Conservation (phyloP, 306 rosid genomes). For the Acacia melanoxylon region DNA sequence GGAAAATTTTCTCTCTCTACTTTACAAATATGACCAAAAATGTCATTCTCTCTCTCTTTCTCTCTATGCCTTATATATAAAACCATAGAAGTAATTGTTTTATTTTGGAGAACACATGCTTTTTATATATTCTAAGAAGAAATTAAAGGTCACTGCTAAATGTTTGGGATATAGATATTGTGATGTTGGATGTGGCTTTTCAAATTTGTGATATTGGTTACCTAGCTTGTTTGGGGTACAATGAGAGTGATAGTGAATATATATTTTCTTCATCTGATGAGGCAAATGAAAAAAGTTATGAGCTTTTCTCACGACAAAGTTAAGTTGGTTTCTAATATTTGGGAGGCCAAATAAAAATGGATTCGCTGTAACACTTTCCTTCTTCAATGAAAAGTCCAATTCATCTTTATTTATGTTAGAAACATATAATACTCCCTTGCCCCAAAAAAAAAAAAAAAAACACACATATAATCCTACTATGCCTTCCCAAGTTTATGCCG, state of each 20-base stretch:
- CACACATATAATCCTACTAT: not conserved
- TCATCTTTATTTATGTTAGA: not conserved
- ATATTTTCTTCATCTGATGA: not conserved
- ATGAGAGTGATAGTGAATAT: constrained; percentile 7
- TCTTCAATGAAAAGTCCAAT: not conserved
- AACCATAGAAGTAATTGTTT: too few relatives aligned
- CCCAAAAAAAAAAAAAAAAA: too few relatives aligned
- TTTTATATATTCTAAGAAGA: too few relatives aligned
- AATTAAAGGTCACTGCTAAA: too few relatives aligned
- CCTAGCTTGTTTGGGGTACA: not conserved
- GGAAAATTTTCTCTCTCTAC: too few relatives aligned
- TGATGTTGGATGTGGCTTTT: constrained; percentile 33
- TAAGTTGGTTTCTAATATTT: not conserved
- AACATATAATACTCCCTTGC: too few relatives aligned
- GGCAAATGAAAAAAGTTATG: constrained; percentile 4
- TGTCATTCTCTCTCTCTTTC: too few relatives aligned
- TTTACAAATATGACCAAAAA: too few relatives aligned
- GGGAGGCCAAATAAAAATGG: not conserved
- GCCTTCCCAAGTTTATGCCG: constrained; percentile 1
- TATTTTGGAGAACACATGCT: too few relatives aligned
- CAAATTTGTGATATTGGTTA: constrained; percentile 7
- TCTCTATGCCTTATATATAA: too few relatives aligned
- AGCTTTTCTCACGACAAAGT: not conserved
- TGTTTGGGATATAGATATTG: not conserved
- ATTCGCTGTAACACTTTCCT: not conserved